phyloP scores from a whole-genome alignment of 2,329 filamentous ascomycete species.

The Gremmenia infestans region DNA sequence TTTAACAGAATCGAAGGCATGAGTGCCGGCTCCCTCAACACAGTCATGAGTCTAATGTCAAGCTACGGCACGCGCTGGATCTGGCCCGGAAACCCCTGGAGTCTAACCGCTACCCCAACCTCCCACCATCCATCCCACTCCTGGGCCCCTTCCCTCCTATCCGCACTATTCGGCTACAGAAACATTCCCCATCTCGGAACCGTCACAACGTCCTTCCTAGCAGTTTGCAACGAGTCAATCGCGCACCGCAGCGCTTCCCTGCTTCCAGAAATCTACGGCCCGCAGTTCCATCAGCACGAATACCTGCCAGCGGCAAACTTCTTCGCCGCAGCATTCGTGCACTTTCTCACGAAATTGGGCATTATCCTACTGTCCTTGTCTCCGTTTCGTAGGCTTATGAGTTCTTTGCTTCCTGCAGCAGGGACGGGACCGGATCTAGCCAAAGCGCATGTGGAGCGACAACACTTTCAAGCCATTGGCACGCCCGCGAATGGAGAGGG shows the following conservation, averaged over 20 bases:
- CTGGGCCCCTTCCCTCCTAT: not conserved
- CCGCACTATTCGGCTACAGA: not conserved
- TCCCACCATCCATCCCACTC: not conserved
- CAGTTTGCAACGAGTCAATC: conserved; percentile 2
- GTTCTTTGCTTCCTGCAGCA: not conserved
- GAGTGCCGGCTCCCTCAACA: conserved; percentile 5
- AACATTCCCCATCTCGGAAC: not conserved
- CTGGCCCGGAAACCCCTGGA: not conserved
- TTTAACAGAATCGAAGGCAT: not conserved
- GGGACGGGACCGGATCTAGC: not conserved
- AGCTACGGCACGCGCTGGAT: conserved; percentile 3
- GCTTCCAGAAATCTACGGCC: conserved; percentile 1
- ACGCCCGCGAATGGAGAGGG: not conserved
- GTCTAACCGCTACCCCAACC: not conserved
- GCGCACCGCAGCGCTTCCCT: conserved; percentile 5
- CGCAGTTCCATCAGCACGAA: not conserved
- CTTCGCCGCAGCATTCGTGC: not conserved
- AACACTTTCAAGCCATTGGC: not conserved
- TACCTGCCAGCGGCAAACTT: not conserved
- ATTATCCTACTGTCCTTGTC: not conserved
- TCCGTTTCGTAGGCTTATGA: not conserved
- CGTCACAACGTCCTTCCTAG: conserved; percentile 5
- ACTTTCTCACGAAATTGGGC: not conserved
- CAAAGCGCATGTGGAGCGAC: not conserved
- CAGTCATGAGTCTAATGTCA: conserved; percentile 1